Percentiles rank a stretch among this genome's conserved stretches.
Conservation (phyloP, 768 basidiomycete species). For the Rubroboletus satanas region DNA sequence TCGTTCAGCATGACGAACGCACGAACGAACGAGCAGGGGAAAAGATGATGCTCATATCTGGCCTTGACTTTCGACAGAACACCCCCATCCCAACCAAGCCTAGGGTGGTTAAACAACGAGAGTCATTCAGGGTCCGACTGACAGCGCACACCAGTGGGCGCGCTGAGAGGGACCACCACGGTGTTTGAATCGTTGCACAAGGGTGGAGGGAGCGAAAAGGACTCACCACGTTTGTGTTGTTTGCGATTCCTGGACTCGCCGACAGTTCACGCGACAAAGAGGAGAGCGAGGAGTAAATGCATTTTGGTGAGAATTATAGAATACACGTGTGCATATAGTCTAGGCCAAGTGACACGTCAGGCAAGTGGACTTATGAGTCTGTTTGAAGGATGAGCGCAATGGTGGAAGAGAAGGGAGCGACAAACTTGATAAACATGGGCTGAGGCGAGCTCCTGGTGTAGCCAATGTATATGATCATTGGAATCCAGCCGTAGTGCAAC, state of each 20-base stretch:
- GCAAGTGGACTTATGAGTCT: constrained; percentile 95
- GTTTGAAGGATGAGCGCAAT: constrained; percentile 4
- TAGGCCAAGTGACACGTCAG: constrained; percentile 36
- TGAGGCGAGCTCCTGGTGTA: constrained; percentile 91
- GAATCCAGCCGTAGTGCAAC: constrained; percentile 94
- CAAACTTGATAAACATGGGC: constrained; percentile 92
- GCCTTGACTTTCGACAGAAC: constrained; percentile 71
- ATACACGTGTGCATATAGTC: constrained; percentile 24
- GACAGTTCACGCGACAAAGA: background rate
- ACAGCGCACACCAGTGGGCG: background rate
- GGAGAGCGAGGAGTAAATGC: constrained; percentile 1
- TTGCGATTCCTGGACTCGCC: background rate
- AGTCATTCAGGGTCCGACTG: constrained; percentile 24
- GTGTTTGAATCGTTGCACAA: constrained; percentile 52
- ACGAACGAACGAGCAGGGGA: no score
- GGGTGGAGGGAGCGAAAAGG: background rate
- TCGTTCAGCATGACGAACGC: constrained; percentile 2
- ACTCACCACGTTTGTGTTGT: constrained; percentile 28
- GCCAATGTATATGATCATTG: constrained; percentile 92
- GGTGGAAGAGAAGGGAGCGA: constrained; percentile 14
- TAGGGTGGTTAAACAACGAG: constrained; percentile 44
- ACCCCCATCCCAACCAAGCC: constrained; percentile 45
- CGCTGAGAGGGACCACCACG: constrained; percentile 55
- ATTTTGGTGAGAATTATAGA: constrained; percentile 26
- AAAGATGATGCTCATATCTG: constrained; percentile 69